These are phyloP conservation scores for Diutina siamensis DNA, from an alignment of 1,139 yeast genomes.

Conservation along the genomic window DNA sequence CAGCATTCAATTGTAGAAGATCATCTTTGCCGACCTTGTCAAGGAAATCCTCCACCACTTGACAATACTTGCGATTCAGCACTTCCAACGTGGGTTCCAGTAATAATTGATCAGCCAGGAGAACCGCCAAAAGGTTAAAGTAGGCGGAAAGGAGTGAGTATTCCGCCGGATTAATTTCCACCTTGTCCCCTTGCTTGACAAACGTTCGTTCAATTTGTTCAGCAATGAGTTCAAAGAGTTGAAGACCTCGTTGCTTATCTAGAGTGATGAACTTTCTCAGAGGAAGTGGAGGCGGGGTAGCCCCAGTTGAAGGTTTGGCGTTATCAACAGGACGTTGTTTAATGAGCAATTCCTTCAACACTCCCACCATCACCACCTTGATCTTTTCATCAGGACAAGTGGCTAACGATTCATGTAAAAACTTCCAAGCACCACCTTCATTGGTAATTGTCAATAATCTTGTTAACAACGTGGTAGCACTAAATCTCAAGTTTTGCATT, in stretches of 20 bases:
- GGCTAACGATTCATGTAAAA: constrained; percentile 51
- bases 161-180: constrained; percentile 14
- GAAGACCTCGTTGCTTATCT: constrained; percentile 25
- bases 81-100: not conserved
- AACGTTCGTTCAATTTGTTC: constrained; percentile 23
- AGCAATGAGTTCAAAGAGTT: constrained; percentile 27
- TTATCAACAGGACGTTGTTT: constrained; percentile 12
- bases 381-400: constrained; percentile 58
- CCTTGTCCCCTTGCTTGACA: constrained; percentile 9
- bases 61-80: not conserved
- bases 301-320: constrained; percentile 6
- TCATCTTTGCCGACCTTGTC: not conserved
- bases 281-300: constrained; percentile 13
- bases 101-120: not conserved
- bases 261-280: constrained; percentile 27
- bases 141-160: constrained; percentile 36
- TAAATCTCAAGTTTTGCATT: constrained; percentile 16
- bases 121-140: constrained; percentile 36
- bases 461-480: constrained; percentile 38
- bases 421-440: constrained; percentile 46
- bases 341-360: constrained; percentile 52
- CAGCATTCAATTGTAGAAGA: not conserved
- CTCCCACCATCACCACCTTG: constrained; percentile 48
- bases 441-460: constrained; percentile 44
- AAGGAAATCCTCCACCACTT: not conserved